Conservation (phyloP, 2,329 filamentous ascomycete species). For the Venturiaceae sp. region DNA sequence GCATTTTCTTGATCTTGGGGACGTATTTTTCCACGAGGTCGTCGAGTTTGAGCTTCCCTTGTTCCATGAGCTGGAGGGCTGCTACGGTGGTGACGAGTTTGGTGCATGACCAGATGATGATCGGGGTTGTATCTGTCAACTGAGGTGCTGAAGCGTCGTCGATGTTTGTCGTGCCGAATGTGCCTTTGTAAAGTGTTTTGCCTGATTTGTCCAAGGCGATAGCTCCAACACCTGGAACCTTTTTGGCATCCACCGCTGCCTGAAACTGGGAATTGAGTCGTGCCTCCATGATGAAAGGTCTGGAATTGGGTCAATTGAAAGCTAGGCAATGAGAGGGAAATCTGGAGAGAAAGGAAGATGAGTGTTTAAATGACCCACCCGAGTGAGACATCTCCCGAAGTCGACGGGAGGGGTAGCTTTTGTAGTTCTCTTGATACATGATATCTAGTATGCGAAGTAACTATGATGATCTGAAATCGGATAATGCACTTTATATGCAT, state of each 20-base stretch:
- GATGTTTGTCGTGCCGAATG: conserved; percentile 30
- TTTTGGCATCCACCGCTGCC: conserved; percentile 1
- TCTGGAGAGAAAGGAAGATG: too few species aligned
- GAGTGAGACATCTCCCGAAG: not conserved
- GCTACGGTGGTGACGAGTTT: conserved; percentile 25
- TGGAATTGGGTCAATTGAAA: too few species aligned
- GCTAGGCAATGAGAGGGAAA: too few species aligned
- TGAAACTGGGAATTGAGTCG: not conserved
- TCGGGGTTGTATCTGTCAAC: conserved; percentile 51
- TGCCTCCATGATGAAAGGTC: not conserved
- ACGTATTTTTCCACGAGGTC: conserved; percentile 21
- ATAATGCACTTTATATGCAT: not conserved
- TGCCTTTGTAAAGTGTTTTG: conserved; percentile 31
- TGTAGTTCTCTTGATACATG: not conserved
- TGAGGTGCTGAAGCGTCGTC: conserved; percentile 28
- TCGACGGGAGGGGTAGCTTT: not conserved
- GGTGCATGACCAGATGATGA: conserved; percentile 47
- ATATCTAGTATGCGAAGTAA: not conserved
- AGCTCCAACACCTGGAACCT: not conserved
- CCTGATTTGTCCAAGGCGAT: conserved; percentile 38
- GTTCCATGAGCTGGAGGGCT: conserved; percentile 25
- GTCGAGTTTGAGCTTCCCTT: conserved; percentile 25
- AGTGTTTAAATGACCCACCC: too few species aligned
- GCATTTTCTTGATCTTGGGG: conserved; percentile 30
- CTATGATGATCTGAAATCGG: not conserved